Base-by-base conservation (phyloP, 352 stramenopile species). In the Pythium angustatum region DNA sequence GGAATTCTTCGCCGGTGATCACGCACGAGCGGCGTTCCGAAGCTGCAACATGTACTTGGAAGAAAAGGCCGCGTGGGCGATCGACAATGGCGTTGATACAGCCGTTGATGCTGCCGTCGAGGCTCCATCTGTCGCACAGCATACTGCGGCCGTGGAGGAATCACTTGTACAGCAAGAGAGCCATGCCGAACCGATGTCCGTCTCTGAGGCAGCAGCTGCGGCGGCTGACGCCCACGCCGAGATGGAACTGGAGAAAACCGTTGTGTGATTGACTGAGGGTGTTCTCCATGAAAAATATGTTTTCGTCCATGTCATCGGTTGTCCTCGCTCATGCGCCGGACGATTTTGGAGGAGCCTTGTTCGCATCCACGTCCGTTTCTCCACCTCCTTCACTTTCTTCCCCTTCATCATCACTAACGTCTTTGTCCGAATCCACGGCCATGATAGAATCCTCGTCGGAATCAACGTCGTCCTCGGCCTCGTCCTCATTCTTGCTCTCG, bases 21-120 rank as follows among this genome's bases (percentile, higher is more conserved):
- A 91, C 61, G 85, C 85, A 24, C 81, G 85, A 9, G 67, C 78
- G 27, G 81, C 85, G 7, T 91, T 94, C 72, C 75, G 85, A 43
- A 90, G 80, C 69, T 90, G 81, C 69, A 94, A 94, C 71, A 92
- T 94, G 83, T 94, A 85, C 56, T 62, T 94, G 7, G 85, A 94
- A 59, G 78, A 91, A 50, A 90, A 91, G 58, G 45, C 70, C 5
- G 60, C 48, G 40, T 94, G 85, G 83, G 53, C 59, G 14, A 66
- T 69, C 41, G 66, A 68, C 36, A 56, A 68, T 11, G 60, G 52
- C 12, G 64, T 57, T 5, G 58, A 68, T 22, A 40, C 36, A 10
- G 30, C 52, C 12, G 64, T 57, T 5, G 58, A 68, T 22, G 47
- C 36, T 8, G 30, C 52, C 1, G 33, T 44, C 0, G 53, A 60